Conservation (phyloP, 495 filamentous ascomycete genomes). For the Neurospora hispaniola region DNA sequence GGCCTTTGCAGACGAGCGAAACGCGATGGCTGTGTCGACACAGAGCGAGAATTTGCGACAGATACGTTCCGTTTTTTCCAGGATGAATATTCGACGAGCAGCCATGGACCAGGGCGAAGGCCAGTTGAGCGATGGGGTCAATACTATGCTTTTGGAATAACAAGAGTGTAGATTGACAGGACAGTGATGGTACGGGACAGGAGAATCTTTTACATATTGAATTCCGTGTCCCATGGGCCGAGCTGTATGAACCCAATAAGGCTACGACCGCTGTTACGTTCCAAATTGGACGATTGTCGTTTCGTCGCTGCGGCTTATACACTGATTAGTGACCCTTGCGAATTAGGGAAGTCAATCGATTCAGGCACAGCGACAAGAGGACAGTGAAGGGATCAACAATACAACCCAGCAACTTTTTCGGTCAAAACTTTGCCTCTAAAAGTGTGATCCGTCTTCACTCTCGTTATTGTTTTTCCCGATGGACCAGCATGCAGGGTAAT, state of each 20-base stretch:
- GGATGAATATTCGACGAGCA: slow-evolving; percentile 24
- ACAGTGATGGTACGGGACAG: background rate
- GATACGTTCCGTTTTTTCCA: slow-evolving; percentile 61
- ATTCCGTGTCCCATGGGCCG: background rate
- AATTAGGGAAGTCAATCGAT: background rate
- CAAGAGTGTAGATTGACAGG: background rate
- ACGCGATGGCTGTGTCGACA: slow-evolving; percentile 47
- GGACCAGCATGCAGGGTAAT: background rate
- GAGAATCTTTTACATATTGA: background rate
- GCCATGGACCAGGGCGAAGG: background rate
- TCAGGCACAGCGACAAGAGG: background rate
- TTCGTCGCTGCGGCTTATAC: background rate
- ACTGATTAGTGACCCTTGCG: background rate
- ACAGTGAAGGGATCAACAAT: background rate
- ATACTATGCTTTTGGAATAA: background rate
- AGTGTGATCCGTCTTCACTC: background rate
- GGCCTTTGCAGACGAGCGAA: slow-evolving; percentile 65
- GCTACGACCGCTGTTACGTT: background rate
- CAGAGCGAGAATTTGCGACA: slow-evolving; percentile 59
- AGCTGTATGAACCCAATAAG: background rate
- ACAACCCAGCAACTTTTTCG: background rate
- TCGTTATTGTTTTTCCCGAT: background rate
- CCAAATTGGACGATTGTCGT: background rate
- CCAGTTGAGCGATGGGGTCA: background rate
- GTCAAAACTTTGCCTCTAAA: background rate